phyloP scores from a whole-genome alignment of 2,329 filamentous ascomycete genomes.

The Sporothrix phasma region DNA sequence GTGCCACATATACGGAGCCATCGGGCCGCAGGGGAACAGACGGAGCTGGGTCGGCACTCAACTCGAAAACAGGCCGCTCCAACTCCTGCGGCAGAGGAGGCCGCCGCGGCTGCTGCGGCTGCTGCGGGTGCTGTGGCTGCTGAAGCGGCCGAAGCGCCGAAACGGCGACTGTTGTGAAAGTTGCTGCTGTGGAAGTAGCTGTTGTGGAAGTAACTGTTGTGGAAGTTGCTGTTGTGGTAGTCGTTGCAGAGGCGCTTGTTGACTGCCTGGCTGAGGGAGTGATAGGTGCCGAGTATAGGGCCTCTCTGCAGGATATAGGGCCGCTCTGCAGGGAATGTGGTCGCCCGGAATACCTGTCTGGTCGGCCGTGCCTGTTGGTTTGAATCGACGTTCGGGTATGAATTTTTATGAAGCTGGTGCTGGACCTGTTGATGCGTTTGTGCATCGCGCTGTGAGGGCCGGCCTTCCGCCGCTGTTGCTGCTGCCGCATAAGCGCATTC shows the following conservation, averaged over 20 bases:
- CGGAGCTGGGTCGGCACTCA: neutral
- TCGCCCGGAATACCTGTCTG: neutral
- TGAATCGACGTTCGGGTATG: neutral
- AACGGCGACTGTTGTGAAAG: too few relatives aligned
- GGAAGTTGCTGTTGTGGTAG: neutral
- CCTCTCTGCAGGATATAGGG: neutral
- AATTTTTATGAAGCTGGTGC: neutral
- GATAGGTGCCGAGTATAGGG: neutral
- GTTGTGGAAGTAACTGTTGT: neutral
- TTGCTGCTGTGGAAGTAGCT: neutral
- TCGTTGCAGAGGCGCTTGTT: neutral
- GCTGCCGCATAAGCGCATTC: constrained; percentile 1
- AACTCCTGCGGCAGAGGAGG: neutral
- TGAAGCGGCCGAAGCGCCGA: too few relatives aligned
- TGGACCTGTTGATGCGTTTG: constrained; percentile 13
- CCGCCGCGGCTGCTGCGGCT: neutral
- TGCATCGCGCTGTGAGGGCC: neutral
- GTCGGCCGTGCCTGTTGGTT: neutral
- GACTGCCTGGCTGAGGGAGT: neutral
- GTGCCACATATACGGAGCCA: neutral
- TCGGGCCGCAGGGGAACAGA: neutral
- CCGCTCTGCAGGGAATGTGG: neutral
- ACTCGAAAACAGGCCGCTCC: constrained; percentile 4
- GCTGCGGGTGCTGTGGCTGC: neutral
- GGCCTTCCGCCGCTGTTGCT: constrained; percentile 1